phyloP scores from a whole-genome alignment of 768 basidiomycete species.

The Boletus pseudo-olivaceus region DNA sequence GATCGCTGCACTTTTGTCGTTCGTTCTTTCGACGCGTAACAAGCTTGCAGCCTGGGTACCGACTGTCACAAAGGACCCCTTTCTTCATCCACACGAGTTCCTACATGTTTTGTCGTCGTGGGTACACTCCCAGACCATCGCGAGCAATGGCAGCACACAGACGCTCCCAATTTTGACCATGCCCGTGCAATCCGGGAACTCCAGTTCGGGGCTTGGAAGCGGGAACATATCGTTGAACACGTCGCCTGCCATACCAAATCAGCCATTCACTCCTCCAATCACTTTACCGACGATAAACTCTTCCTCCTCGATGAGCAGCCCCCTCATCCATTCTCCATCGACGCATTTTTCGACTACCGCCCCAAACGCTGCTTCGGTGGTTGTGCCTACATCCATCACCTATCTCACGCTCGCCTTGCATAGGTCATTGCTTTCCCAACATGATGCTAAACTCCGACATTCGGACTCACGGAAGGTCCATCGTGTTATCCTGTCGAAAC shows the following conservation, averaged over 20 bases:
- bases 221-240: conserved; percentile 16
- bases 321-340: not conserved
- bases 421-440: conserved; percentile 23
- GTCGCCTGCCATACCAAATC: conserved; percentile 13
- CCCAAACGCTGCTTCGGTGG: conserved; percentile 11
- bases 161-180: conserved; percentile 32
- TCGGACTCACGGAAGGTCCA: conserved; percentile 60
- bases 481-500: conserved; percentile 55
- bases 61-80: conserved; percentile 70
- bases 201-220: conserved; percentile 10
- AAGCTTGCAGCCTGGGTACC: conserved; percentile 55
- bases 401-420: conserved; percentile 28
- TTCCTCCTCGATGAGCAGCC: conserved; percentile 9
- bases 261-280: conserved; percentile 3
- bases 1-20: conserved; percentile 66
- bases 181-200: conserved; percentile 15
- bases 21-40: conserved; percentile 65
- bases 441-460: conserved; percentile 29
- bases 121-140: conserved; percentile 17
- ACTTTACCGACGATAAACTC: conserved; percentile 3
- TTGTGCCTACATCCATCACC: not conserved
- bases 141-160: conserved; percentile 15
- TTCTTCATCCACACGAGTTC: conserved; percentile 64
- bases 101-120: conserved; percentile 42
- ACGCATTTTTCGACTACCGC: conserved; percentile 9